A percentile compares a stretch with the other conserved stretches of the same genome.
Evolutionary conservation across 1,284 basidiomycete species (phyloP).

Genomic region (Sutorius eximius): DNA sequence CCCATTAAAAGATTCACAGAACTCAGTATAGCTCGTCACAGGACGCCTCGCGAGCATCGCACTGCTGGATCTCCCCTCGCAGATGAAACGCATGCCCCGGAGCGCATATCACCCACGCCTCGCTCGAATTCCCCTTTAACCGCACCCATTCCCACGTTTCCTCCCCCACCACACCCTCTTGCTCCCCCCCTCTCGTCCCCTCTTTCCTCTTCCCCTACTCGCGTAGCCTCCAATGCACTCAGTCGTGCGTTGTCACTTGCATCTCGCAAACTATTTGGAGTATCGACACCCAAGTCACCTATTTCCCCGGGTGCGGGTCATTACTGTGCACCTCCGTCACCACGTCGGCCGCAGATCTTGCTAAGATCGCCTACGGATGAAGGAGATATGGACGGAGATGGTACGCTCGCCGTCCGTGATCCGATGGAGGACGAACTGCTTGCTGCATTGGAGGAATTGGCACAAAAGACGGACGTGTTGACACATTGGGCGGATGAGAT

Average conservation of each 20-base stretch:
- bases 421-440: conserved; percentile 82
- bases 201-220: conserved; percentile 65
- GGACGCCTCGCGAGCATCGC: conserved; percentile 56
- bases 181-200: conserved; percentile 57
- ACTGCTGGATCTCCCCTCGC: conserved; percentile 45
- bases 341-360: conserved; percentile 52
- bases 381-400: conserved; percentile 29
- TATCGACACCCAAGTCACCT: conserved; percentile 42
- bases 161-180: conserved; percentile 53
- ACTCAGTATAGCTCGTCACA: conserved; percentile 57
- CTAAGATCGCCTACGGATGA: conserved; percentile 38
- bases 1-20: conserved; percentile 43
- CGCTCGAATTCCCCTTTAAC: conserved; percentile 28
- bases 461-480: conserved; percentile 93
- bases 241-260: conserved; percentile 87
- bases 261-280: conserved; percentile 88
- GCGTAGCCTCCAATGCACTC: conserved; percentile 68
- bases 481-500: conserved; percentile 93
- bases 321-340: conserved; percentile 47
- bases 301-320: conserved; percentile 40
- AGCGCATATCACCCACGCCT: conserved; percentile 23
- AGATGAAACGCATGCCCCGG: conserved; percentile 40
- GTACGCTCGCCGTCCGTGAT: conserved; percentile 47
- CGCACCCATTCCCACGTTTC: conserved; percentile 50
- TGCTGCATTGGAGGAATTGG: conserved; percentile 78